phyloP scores from a whole-genome alignment of 1,139 yeast genomes.

The Kodamaea suecica region DNA sequence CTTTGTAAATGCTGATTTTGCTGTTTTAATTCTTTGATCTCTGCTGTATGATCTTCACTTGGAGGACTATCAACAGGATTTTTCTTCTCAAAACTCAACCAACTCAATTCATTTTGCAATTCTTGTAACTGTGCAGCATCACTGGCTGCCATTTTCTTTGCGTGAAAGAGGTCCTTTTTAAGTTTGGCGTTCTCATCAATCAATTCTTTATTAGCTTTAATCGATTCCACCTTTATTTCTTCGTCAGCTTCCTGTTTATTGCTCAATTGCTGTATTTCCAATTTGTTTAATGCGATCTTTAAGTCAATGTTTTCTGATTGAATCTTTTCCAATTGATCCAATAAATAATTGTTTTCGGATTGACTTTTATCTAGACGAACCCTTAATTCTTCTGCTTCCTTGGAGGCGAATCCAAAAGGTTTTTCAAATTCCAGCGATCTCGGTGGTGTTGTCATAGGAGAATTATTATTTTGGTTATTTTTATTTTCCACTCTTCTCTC shows the following conservation, averaged over 20 bases:
- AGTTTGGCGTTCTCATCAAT: constrained; percentile 4
- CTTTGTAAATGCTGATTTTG: constrained; percentile 11
- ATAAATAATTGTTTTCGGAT: no score
- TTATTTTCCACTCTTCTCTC: constrained; percentile 1
- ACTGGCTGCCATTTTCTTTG: constrained; percentile 4
- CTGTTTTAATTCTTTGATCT: constrained; percentile 8
- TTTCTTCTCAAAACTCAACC: constrained; percentile 11
- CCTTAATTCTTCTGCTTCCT: no score
- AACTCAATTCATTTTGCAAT: constrained; percentile 18
- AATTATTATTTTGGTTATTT: constrained; percentile 6
- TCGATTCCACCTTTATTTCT: no score
- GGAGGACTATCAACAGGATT: not conserved
- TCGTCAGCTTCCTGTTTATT: no score
- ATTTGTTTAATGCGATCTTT: constrained; percentile 11
- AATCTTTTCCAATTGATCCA: constrained; percentile 11
- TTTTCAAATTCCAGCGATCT: constrained; percentile 20
- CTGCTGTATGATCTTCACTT: constrained; percentile 2
- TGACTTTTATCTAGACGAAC: no score
- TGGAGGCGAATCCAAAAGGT: no score
- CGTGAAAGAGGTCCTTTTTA: constrained; percentile 2
- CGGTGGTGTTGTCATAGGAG: constrained; percentile 27
- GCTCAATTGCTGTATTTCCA: constrained; percentile 8
- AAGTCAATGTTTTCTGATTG: constrained; percentile 16
- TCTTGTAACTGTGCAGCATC: constrained; percentile 11
- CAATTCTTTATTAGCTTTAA: no score